Evolutionary conservation across 2,329 filamentous ascomycete genomes (phyloP).

Genomic region (Tolypocladium tropicale): DNA sequence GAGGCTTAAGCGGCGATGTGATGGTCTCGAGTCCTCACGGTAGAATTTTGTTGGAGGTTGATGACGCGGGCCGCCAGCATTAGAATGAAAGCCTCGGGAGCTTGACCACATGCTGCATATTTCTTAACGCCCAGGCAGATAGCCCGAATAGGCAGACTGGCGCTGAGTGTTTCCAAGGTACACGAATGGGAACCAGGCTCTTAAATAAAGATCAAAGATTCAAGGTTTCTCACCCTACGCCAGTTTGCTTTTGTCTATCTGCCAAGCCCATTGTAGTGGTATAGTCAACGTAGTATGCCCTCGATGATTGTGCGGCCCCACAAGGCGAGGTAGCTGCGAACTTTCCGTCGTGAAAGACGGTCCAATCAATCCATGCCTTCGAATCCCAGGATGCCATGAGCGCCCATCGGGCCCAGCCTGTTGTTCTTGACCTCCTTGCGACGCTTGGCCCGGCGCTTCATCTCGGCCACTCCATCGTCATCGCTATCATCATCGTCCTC

Average conservation of each 20-base stretch:
- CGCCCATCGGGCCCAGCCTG: constrained; percentile 38
- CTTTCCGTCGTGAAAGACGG: background rate
- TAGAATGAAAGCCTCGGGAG: too few relatives aligned
- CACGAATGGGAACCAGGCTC: background rate
- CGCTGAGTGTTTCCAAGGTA: background rate
- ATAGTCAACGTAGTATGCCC: background rate
- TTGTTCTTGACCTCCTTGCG: constrained; percentile 29
- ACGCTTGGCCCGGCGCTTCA: constrained; percentile 35
- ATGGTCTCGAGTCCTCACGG: too few relatives aligned
- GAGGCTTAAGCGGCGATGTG: too few relatives aligned
- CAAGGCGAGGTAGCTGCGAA: too few relatives aligned
- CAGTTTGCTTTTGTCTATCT: background rate
- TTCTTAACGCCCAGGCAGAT: too few relatives aligned
- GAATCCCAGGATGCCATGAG: constrained; percentile 41
- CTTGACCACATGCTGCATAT: too few relatives aligned
- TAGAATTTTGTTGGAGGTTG: too few relatives aligned
- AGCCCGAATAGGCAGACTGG: background rate
- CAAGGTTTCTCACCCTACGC: background rate
- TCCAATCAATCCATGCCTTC: constrained; percentile 30
- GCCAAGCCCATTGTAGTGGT: background rate
- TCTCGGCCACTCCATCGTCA: constrained; percentile 21
- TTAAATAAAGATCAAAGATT: background rate
- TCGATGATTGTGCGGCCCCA: background rate
- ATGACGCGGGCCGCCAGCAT: too few relatives aligned
- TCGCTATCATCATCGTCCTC: constrained; percentile 22